These are phyloP conservation scores for Metschnikowia amazonensis DNA, from an alignment of 805 yeast species.

Conservation along the genomic window DNA sequence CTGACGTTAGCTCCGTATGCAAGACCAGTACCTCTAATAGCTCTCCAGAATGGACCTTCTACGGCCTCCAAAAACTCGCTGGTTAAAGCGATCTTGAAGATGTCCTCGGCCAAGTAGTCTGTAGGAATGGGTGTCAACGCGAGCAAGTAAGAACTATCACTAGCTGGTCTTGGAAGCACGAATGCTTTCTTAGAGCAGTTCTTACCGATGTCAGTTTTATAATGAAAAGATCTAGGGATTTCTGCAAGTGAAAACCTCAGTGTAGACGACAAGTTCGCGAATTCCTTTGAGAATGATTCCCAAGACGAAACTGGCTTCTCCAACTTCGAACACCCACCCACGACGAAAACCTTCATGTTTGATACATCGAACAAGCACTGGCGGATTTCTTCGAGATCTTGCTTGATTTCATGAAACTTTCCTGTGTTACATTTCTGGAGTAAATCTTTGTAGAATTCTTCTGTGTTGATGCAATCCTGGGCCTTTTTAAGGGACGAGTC, in stretches of 20 bases:
- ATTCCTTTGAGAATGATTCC: slow-evolving; percentile 34
- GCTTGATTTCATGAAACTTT: slow-evolving; percentile 42
- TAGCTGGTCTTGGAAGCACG: slow-evolving; percentile 72
- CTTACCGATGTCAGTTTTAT: slow-evolving; percentile 54
- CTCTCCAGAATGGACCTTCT: slow-evolving; percentile 97
- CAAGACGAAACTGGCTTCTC: slow-evolving; percentile 58
- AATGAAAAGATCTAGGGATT: slow-evolving; percentile 52
- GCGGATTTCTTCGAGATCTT: slow-evolving; percentile 51
- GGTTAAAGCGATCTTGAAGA: slow-evolving; percentile 67
- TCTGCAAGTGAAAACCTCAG: slow-evolving; percentile 20
- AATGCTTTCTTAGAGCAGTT: slow-evolving; percentile 51
- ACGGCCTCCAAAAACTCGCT: slow-evolving; percentile 75
- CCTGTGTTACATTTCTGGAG: slow-evolving; percentile 53
- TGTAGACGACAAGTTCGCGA: slow-evolving; percentile 8
- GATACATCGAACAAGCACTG: slow-evolving; percentile 48
- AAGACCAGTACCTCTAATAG: slow-evolving; percentile 88
- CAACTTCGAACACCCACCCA: slow-evolving; percentile 61
- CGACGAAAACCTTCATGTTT: slow-evolving; percentile 63
- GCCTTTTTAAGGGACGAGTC: slow-evolving; percentile 63
- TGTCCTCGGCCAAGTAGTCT: slow-evolving; percentile 46
- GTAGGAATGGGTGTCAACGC: slow-evolving; percentile 59
- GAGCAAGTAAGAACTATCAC: slow-evolving; percentile 72
- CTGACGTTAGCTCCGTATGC: slow-evolving; percentile 80
- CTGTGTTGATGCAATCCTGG: slow-evolving; percentile 62
- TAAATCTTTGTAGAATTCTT: slow-evolving; percentile 45